These are phyloP conservation scores for Eleusine indica DNA, from an alignment of 176 grass and related monocot species.

Conservation along the genomic window DNA sequence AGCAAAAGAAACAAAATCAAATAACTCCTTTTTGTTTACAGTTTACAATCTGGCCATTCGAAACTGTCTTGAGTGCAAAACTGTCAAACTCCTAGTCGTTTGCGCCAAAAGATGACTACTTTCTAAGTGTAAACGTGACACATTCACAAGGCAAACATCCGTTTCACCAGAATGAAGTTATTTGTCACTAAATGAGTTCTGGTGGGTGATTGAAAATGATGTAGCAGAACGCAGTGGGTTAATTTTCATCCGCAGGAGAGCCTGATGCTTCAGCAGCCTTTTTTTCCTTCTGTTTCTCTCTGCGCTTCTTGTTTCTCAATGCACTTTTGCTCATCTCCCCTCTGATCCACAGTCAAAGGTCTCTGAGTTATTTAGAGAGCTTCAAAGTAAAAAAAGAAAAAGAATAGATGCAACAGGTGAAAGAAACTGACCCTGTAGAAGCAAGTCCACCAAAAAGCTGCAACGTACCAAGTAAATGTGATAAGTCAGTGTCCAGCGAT, in stretches of 20 bases:
- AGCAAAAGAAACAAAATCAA: not conserved
- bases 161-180: not conserved
- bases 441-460: constrained; percentile 91
- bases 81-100: constrained; percentile 10
- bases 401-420: constrained; percentile 4
- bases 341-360: constrained; percentile 35
- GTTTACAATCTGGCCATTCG: not conserved
- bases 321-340: constrained; percentile 96
- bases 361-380: not conserved
- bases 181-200: not conserved
- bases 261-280: constrained; percentile 66
- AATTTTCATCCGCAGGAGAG: constrained; percentile 52
- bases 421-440: constrained; percentile 71
- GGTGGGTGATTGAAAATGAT: constrained; percentile 3
- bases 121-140: not conserved
- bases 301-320: constrained; percentile 93
- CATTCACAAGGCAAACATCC: constrained; percentile 4
- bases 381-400: not conserved
- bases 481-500: constrained; percentile 14
- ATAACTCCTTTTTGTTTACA: not conserved
- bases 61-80: not conserved
- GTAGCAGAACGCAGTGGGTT: constrained; percentile 34
- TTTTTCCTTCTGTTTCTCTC: constrained; percentile 92
- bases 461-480: constrained; percentile 30
- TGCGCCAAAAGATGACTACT: not conserved